Evolutionary conservation across 345 rosid genomes (phyloP).

Genomic region (Brassica carinata): DNA sequence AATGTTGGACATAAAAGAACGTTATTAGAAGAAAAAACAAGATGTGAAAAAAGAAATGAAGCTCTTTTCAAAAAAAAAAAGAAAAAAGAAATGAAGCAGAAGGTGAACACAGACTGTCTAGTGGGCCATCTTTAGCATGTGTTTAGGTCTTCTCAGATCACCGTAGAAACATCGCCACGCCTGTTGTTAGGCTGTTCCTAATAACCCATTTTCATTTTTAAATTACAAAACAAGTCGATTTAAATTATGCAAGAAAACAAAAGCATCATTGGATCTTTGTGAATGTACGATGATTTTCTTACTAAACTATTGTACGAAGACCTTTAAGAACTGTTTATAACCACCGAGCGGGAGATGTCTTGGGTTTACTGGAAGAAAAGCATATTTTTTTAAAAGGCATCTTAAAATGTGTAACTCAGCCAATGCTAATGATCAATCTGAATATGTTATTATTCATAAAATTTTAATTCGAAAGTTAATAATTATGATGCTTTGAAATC

Average conservation of each 20-base stretch:
- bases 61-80: too few species aligned
- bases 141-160: conserved; percentile 25
- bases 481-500: conserved; percentile 19
- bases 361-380: conserved; percentile 16
- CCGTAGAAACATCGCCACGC: conserved; percentile 34
- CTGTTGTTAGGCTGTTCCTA: conserved; percentile 2
- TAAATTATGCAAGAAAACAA: background rate
- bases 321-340: conserved; percentile 12
- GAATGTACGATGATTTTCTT: background rate
- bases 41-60: background rate
- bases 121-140: conserved; percentile 27
- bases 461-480: background rate
- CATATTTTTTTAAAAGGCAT: background rate
- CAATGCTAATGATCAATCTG: conserved; percentile 5
- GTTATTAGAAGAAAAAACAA: background rate
- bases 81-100: background rate
- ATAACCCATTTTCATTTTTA: background rate
- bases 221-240: background rate
- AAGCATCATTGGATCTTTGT: background rate
- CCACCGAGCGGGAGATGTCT: conserved; percentile 32
- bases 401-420: conserved; percentile 2
- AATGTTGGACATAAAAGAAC: background rate
- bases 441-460: background rate
- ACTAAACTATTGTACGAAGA: background rate
- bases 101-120: conserved; percentile 17